Evolutionary conservation across 352 stramenopile species (phyloP).

Genomic region (Globisporangium megalacanthum): DNA sequence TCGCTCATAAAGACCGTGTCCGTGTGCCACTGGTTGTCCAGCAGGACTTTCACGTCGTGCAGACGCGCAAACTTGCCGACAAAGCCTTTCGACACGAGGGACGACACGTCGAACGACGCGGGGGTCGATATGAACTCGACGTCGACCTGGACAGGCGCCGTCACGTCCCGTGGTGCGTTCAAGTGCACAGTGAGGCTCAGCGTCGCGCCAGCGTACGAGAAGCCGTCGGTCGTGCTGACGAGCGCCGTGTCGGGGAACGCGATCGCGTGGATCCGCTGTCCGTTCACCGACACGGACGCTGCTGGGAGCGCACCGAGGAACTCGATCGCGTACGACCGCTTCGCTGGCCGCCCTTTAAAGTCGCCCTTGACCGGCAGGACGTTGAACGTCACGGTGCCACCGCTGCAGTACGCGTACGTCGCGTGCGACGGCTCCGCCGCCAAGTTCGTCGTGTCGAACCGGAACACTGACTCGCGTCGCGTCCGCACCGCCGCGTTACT

Average conservation of each 20-base stretch:
- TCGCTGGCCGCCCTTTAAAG: slow-evolving; percentile 8
- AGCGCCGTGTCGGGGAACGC: slow-evolving; percentile 8
- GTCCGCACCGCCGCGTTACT: not conserved
- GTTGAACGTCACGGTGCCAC: slow-evolving; percentile 11
- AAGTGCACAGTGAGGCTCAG: slow-evolving; percentile 20
- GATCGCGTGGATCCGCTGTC: slow-evolving; percentile 10
- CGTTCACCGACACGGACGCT: slow-evolving; percentile 16
- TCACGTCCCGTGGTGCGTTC: slow-evolving; percentile 5
- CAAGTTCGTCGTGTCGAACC: slow-evolving; percentile 8
- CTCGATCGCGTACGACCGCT: slow-evolving; percentile 20
- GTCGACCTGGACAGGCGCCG: not conserved
- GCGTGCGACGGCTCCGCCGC: not conserved
- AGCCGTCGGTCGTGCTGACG: slow-evolving; percentile 5
- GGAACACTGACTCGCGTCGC: slow-evolving; percentile 6
- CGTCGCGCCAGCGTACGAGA: slow-evolving; percentile 17
- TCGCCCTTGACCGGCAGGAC: slow-evolving; percentile 19
- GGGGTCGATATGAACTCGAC: slow-evolving; percentile 15
- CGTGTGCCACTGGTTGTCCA: slow-evolving; percentile 23
- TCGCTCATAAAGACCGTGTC: slow-evolving; percentile 26
- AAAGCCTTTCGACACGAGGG: slow-evolving; percentile 13
- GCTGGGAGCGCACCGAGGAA: slow-evolving; percentile 16
- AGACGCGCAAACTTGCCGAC: slow-evolving; percentile 23
- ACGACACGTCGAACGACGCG: slow-evolving; percentile 3
- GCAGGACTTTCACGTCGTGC: slow-evolving; percentile 21
- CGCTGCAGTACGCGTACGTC: slow-evolving; percentile 7